Conservation (phyloP, 2,329 filamentous ascomycete species). For the Alternaria sp. region DNA sequence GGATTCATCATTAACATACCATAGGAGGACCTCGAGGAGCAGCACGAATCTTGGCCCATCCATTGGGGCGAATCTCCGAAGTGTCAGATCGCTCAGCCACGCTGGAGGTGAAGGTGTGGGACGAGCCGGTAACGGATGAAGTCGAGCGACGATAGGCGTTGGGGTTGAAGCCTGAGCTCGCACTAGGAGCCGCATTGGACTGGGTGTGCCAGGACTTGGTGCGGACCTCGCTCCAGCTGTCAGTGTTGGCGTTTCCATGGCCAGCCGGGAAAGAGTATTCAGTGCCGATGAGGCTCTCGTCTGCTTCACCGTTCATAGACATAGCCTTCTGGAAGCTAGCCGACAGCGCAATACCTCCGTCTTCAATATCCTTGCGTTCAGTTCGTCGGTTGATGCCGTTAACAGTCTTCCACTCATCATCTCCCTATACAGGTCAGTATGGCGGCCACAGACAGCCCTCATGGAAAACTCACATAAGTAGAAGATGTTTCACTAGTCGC, state of each 20-base stretch:
- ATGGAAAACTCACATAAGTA: conserved; percentile 22
- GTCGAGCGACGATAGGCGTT: conserved; percentile 24
- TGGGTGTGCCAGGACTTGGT: conserved; percentile 35
- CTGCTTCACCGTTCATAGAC: conserved; percentile 15
- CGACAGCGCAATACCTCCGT: conserved; percentile 25
- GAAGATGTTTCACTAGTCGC: conserved; percentile 20
- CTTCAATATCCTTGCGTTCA: neutral
- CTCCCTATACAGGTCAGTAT: conserved; percentile 22
- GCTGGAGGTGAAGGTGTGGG: conserved; percentile 30
- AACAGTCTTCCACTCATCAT: conserved; percentile 13
- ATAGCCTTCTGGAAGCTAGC: conserved; percentile 21
- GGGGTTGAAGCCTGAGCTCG: conserved; percentile 24
- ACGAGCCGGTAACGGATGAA: conserved; percentile 20
- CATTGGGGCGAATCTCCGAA: conserved; percentile 13
- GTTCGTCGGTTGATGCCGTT: conserved; percentile 2
- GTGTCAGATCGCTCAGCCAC: conserved; percentile 32
- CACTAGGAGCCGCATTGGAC: conserved; percentile 13
- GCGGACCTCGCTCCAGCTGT: conserved; percentile 20
- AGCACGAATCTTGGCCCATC: conserved; percentile 41
- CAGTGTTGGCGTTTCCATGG: conserved; percentile 1
- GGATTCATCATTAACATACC: conserved; percentile 19
- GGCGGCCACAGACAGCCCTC: neutral
- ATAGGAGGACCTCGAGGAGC: conserved; percentile 13
- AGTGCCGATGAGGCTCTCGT: conserved; percentile 26
- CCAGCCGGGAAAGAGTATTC: conserved; percentile 20